Conservation (phyloP, 306 rosid species). For the Neltuma alba region DNA sequence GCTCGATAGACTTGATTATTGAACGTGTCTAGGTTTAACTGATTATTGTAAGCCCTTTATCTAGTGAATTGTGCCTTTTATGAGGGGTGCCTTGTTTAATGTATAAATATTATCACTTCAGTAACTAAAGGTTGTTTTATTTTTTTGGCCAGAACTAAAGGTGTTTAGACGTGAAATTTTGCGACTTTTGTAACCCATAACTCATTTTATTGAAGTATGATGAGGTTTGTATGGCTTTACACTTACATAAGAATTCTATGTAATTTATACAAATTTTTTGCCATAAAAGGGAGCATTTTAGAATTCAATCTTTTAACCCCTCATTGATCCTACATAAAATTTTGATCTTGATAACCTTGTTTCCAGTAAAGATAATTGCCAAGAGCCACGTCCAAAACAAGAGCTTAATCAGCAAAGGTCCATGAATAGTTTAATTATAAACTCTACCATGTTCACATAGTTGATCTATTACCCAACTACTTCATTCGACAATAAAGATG, state of each 20-base stretch:
- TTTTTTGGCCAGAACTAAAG: background rate
- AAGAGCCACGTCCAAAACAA: background rate
- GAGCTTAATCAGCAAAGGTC: background rate
- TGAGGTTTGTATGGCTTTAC: background rate
- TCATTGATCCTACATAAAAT: background rate
- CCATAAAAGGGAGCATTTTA: background rate
- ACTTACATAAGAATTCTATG: background rate
- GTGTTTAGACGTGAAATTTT: background rate
- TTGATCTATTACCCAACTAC: constrained; percentile 27
- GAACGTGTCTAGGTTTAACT: background rate
- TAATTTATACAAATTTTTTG: background rate
- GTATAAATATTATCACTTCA: background rate
- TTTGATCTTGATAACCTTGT: background rate
- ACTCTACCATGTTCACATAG: background rate
- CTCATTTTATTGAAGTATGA: background rate
- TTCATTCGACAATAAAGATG: constrained; percentile 19
- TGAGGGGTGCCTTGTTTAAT: background rate
- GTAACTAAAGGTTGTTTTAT: background rate
- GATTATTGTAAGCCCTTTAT: background rate
- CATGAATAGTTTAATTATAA: background rate
- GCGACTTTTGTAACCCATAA: background rate
- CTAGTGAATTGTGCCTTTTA: background rate
- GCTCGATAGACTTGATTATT: background rate
- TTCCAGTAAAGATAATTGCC: background rate
- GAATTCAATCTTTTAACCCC: background rate